A percentile compares a stretch with the other conserved stretches of the same genome.
Conservation (phyloP, 2,329 filamentous ascomycete species). For the Onygena corvina region DNA sequence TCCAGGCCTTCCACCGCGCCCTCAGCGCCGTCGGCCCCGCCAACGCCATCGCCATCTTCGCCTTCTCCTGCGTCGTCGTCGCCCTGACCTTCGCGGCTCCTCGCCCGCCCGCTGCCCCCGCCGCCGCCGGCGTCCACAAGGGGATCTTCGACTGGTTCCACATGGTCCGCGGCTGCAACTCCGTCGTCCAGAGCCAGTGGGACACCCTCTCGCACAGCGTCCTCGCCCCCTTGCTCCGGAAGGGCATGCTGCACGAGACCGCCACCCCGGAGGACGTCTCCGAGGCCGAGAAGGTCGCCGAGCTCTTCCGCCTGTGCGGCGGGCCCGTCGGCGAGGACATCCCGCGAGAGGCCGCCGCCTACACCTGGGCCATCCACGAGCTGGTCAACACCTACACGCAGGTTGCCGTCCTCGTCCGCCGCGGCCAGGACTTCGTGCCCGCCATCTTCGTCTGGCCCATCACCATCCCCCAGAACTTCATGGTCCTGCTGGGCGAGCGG, state of each 20-base stretch:
- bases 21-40: conserved; percentile 24
- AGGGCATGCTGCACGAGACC: conserved; percentile 21
- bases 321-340: background rate
- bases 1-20: conserved; percentile 20
- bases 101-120: conserved; percentile 12
- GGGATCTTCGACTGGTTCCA: conserved; percentile 24
- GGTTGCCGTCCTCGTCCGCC: conserved; percentile 18
- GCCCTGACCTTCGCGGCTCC: conserved; percentile 20
- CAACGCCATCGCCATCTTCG: conserved; percentile 32
- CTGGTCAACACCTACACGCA: conserved; percentile 23
- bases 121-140: conserved; percentile 19
- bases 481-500: conserved; percentile 21
- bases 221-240: conserved; percentile 22
- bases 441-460: conserved; percentile 24
- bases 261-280: conserved; percentile 19
- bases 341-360: too few species aligned
- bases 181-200: conserved; percentile 22
- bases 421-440: conserved; percentile 20
- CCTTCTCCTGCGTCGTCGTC: conserved; percentile 23
- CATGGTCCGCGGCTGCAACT: conserved; percentile 22
- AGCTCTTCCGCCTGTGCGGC: conserved; percentile 20
- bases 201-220: conserved; percentile 21
- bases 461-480: conserved; percentile 20
- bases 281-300: conserved; percentile 20
- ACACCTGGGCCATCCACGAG: conserved; percentile 22